Percentiles rank a stretch among this genome's conserved stretches.
phyloP scores from a whole-genome alignment of 441 rosid genomes.

The Rhodomyrtus psidioides region DNA sequence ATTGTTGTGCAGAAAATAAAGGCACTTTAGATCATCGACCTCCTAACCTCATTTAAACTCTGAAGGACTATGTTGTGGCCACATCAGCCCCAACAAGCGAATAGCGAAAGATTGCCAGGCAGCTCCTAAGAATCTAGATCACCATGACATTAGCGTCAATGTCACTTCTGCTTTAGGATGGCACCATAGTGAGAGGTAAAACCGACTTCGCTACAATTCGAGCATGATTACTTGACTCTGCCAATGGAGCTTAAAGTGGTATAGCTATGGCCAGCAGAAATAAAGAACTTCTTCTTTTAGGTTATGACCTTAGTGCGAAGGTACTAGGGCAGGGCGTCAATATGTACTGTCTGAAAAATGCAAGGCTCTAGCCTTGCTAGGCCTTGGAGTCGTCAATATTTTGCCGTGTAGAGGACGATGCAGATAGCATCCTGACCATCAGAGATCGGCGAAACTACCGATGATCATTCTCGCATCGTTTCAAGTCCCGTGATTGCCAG shows the following conservation, averaged over 20 bases:
- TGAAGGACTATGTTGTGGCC: background rate
- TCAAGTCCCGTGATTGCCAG: accelerated
- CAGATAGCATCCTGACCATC: background rate
- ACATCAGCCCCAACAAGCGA: background rate
- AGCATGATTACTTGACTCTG: background rate
- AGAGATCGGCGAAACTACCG: background rate
- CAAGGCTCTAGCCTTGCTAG: background rate
- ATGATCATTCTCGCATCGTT: background rate
- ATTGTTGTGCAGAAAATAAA: background rate
- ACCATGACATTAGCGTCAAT: background rate
- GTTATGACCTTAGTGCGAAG: background rate
- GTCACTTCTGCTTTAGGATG: too few relatives aligned
- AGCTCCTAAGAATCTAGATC: background rate
- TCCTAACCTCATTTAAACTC: background rate
- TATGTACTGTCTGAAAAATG: background rate
- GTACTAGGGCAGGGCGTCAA: background rate
- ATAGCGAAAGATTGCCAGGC: background rate
- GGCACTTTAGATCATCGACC: background rate
- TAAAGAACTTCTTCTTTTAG: background rate
- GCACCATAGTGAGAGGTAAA: too few relatives aligned
- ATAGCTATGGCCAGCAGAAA: background rate
- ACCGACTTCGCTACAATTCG: background rate
- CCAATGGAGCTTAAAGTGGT: background rate
- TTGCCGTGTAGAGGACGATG: background rate
- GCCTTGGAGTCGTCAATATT: background rate